phyloP scores from a whole-genome alignment of 495 filamentous ascomycete genomes.

The Aspergillus wentii region DNA sequence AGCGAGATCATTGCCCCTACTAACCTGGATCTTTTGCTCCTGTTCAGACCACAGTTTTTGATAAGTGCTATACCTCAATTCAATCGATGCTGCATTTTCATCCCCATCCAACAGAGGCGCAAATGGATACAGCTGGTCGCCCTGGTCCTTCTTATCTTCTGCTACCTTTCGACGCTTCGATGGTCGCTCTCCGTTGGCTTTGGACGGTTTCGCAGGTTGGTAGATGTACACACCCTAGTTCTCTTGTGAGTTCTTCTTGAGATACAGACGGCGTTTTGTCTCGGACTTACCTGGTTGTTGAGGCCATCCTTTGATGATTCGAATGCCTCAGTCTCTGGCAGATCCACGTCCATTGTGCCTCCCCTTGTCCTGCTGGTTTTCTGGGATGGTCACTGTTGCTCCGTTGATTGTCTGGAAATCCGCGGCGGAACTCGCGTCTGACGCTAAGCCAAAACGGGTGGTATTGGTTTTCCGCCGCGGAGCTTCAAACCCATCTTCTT shows the following conservation, averaged over 20 bases:
- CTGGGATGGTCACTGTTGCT: neutral
- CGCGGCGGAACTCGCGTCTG: neutral
- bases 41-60: conserved; percentile 62
- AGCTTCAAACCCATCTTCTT: conserved; percentile 8
- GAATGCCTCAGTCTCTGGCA: conserved; percentile 19
- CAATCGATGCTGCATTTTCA: conserved; percentile 48
- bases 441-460: conserved; percentile 9
- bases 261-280: neutral
- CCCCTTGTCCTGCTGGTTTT: neutral
- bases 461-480: conserved; percentile 3
- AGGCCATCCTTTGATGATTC: conserved; percentile 26
- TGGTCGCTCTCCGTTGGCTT: conserved; percentile 43
- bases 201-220: conserved; percentile 40
- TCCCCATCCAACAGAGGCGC: conserved; percentile 57
- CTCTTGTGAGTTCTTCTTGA: conserved; percentile 7
- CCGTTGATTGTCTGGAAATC: neutral
- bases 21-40: conserved; percentile 64
- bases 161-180: conserved; percentile 59
- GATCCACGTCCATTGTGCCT: conserved; percentile 21
- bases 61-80: conserved; percentile 57
- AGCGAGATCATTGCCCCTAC: too few species aligned
- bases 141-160: conserved; percentile 14
- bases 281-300: conserved; percentile 44
- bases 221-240: conserved; percentile 68
- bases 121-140: conserved; percentile 35